Base-by-base conservation (phyloP, 2,329 filamentous ascomycete species). In the Coniochaeta sp. region DNA sequence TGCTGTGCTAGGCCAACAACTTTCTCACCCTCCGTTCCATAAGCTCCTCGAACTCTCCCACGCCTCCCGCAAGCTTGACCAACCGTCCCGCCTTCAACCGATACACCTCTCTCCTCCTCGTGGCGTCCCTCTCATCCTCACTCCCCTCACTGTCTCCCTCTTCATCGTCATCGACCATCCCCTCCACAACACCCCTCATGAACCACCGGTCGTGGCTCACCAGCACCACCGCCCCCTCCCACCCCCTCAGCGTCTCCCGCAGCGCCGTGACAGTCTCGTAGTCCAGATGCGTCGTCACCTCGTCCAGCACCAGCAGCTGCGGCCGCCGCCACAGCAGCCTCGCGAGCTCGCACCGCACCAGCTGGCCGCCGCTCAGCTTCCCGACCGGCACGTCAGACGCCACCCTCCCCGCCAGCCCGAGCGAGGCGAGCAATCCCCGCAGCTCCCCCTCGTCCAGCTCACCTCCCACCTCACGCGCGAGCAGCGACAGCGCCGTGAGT, bases 181-280 rank as follows among this genome's bases (percentile, higher is more conserved):
- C 87, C 69, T 91, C 88, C 1, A 95, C 79, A 0, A 89, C 89
- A 2, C 85, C 86, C 54, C 87, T 81, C 74, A 95, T 82, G 67
- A 96, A 88, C 80, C 89, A 96, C 34, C 91, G 80, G 71, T 96
- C 91, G 75, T 96, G 91, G 38, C 86, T 91, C 4, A 95, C 87
- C 5, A 95, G 75, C 42, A 96, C 74, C 4, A 95, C 81, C 0
- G 90, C 90, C 0, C 91, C 91, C 59, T 86, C 81, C 80, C 89
- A 96, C 2, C 75, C 75, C 16, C 81, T 79, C 63, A 96, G 71
- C 2, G 88, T 88, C 26, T 83, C 79, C 0, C 88, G 80, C 59
- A 96, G 73, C 1, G 89, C 89, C 8, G 84, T 82, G 26, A 93
- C 89, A 0, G 89, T 93, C 73, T 95, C 85, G 63, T 89, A 90